Base-by-base conservation (phyloP, 805 yeast species). In the Lipomyces japonicus region DNA sequence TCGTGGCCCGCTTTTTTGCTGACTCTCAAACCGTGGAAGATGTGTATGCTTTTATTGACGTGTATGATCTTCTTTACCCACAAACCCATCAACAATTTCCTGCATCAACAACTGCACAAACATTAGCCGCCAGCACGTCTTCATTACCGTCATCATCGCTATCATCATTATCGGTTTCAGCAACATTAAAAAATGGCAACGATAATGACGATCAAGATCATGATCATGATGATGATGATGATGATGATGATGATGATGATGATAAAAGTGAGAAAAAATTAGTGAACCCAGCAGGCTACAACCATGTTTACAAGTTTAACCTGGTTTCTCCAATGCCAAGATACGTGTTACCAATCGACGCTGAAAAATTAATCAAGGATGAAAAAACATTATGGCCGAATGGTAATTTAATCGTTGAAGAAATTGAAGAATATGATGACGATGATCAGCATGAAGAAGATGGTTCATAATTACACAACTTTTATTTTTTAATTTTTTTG, bases 41-140 rank as follows among this genome's bases (percentile, higher is more conserved):
- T 46, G 68, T 91, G 12, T 84, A 82, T 63, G 84, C 89, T 7
- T 82, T 73, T 61, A 84, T 82, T 16, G 95, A 86, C 56, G 69
- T 83, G 54, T 59, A 66, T 24, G 65, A 63, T 16, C 42, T 60
- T 42, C 37, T 65, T 14, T 46, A 36, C 12, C 51, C 50, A 16
- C 24, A 39, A 3, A 42, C 30, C 22, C 35, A 24, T 25, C 36
- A 42, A 7, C n/a, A 37, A 4, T 37, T 38, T n/a, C 37, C 41
- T 5, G 32, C 42, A 10, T 9, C 38, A 21, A 4, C 47, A 5
- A 30, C 42, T 12, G 44, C 43, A 18, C 50, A 44, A 7, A 24
- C 31, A 24, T 16, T 34, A 7, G 37, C 37, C 16, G 37, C 10
- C 16, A 7, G 23, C 14, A 16, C 44, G 30, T 2, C 35, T 32